phyloP scores from a whole-genome alignment of 371 early-diverging fungal species.

The Neoconidiobolus thromboides region DNA sequence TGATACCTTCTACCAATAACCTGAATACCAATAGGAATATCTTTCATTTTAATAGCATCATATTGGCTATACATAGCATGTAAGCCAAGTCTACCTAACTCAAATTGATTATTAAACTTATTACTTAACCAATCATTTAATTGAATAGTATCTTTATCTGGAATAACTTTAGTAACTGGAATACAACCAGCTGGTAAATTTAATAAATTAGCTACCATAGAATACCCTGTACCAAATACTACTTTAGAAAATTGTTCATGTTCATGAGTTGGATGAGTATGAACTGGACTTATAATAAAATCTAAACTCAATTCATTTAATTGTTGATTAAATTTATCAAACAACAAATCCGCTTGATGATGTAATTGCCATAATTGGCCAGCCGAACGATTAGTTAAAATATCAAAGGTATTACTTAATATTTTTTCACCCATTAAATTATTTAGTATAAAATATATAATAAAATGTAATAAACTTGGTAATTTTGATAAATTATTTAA shows the following conservation, averaged over 20 bases:
- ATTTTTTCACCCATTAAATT: too few relatives aligned
- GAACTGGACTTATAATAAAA: background rate
- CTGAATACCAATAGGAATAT: too few relatives aligned
- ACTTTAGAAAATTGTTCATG: background rate
- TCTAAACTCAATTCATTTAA: background rate
- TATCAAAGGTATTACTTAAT: background rate
- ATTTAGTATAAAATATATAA: too few relatives aligned
- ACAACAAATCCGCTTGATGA: background rate
- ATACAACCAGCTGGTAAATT: constrained; percentile 1
- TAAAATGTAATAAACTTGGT: background rate
- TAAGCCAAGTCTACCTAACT: too few relatives aligned
- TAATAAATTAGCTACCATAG: background rate
- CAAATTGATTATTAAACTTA: too few relatives aligned
- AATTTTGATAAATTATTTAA: background rate
- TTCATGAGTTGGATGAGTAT: background rate
- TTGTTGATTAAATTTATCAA: background rate
- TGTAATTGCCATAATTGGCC: background rate
- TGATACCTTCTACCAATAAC: too few relatives aligned
- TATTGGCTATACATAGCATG: too few relatives aligned
- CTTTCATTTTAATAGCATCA: too few relatives aligned
- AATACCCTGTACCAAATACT: background rate
- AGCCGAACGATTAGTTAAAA: background rate
- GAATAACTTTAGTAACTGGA: constrained; percentile 3
- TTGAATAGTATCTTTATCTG: background rate
- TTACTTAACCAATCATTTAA: too few relatives aligned